A percentile compares a stretch with the other conserved stretches of the same genome.
phyloP scores from a whole-genome alignment of 1,284 basidiomycete species.

The Xerocomus cyaneibrunnescens region DNA sequence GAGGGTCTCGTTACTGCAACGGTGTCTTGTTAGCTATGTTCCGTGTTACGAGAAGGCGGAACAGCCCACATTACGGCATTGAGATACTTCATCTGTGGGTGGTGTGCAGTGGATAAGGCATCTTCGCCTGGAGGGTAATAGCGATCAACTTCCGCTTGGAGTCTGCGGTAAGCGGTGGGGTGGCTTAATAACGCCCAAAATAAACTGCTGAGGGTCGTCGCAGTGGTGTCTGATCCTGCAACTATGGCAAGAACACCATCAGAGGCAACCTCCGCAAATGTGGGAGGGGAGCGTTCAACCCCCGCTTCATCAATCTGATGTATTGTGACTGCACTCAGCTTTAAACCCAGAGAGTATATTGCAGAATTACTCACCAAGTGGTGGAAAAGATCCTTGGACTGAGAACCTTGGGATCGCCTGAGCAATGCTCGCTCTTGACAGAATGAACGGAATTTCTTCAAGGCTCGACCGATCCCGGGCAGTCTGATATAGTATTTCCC shows the following conservation, averaged over 20 bases:
- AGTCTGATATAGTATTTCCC: slow-evolving; percentile 33
- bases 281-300: slow-evolving; percentile 40
- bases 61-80: slow-evolving; percentile 52
- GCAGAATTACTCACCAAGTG: slow-evolving; percentile 17
- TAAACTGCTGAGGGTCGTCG: slow-evolving; percentile 44
- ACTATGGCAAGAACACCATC: slow-evolving; percentile 52
- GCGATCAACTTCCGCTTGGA: slow-evolving; percentile 52
- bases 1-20: slow-evolving; percentile 55
- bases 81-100: slow-evolving; percentile 44
- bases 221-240: slow-evolving; percentile 59
- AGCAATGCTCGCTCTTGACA: slow-evolving; percentile 36
- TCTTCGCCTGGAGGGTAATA: slow-evolving; percentile 43
- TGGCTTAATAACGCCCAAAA: slow-evolving; percentile 49
- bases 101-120: slow-evolving; percentile 34
- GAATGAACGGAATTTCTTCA: slow-evolving; percentile 36
- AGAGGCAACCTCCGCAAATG: slow-evolving; percentile 39
- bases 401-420: slow-evolving; percentile 37
- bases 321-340: slow-evolving; percentile 1
- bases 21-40: slow-evolving; percentile 10
- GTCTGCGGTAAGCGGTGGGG: slow-evolving; percentile 43
- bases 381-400: slow-evolving; percentile 47
- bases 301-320: slow-evolving; percentile 49
- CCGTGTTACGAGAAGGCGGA: slow-evolving; percentile 4
- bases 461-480: slow-evolving; percentile 31
- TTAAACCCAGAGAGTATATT: background rate